A percentile compares a stretch with the other conserved stretches of the same genome.
These are phyloP conservation scores for Brassica juncea DNA, from an alignment of 345 rosid genomes.

Conservation along the genomic window DNA sequence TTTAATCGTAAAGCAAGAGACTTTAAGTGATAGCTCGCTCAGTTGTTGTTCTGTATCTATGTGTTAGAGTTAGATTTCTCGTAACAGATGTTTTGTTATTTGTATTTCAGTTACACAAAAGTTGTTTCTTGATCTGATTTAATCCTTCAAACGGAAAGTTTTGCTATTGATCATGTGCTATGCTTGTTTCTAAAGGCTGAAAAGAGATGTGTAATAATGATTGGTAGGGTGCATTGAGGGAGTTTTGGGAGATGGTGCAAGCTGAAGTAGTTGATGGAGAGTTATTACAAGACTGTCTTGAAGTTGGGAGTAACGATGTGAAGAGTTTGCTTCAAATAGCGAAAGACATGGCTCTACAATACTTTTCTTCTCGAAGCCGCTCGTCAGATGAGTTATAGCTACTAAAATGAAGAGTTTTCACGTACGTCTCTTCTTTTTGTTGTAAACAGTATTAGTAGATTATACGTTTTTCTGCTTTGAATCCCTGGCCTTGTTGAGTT, in stretches of 20 bases:
- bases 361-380: conserved; percentile 36
- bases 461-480: neutral
- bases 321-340: conserved; percentile 63
- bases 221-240: conserved; percentile 69
- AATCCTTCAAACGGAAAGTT: neutral
- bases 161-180: conserved; percentile 1
- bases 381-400: conserved; percentile 45
- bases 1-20: neutral
- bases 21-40: neutral
- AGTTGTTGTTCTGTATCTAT: neutral
- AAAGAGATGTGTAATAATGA: neutral
- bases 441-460: neutral
- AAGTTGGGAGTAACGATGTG: conserved; percentile 63
- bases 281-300: conserved; percentile 71
- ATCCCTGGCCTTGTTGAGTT: neutral
- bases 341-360: conserved; percentile 51
- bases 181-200: neutral
- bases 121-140: neutral
- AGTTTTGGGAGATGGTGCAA: conserved; percentile 56
- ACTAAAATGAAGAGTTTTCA: conserved; percentile 4
- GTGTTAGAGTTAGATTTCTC: neutral
- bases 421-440: conserved; percentile 3
- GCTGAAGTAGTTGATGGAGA: conserved; percentile 68
- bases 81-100: neutral
- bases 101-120: neutral